These are phyloP conservation scores for Maudiozyma saulgeensis DNA, from an alignment of 805 yeast genomes.

Conservation along the genomic window DNA sequence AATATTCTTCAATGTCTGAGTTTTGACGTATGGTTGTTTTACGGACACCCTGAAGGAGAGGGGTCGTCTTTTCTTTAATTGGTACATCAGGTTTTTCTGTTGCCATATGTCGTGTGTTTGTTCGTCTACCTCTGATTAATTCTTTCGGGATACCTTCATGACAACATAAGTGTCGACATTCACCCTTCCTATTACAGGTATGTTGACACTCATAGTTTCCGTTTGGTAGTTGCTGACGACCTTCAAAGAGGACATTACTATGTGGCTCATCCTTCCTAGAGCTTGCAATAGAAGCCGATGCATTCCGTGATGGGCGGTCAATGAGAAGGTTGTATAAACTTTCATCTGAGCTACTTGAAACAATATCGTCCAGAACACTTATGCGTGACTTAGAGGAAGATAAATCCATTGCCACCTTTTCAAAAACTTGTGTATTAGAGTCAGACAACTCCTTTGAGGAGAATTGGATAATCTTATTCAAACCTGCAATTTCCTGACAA, in stretches of 20 bases:
- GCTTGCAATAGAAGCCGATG: background rate
- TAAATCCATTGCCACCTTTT: background rate
- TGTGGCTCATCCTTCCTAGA: background rate
- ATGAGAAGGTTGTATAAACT: slow-evolving; percentile 16
- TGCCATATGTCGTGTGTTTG: background rate
- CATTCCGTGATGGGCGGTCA: background rate
- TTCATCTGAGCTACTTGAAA: slow-evolving; percentile 12
- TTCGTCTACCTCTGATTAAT: background rate
- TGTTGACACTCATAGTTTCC: slow-evolving; percentile 36
- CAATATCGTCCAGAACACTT: background rate
- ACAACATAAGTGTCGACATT: slow-evolving; percentile 41
- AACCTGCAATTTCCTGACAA: slow-evolving; percentile 34
- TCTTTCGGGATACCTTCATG: slow-evolving; percentile 33
- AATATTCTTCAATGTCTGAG: background rate
- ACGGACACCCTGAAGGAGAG: background rate
- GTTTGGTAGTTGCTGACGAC: slow-evolving; percentile 14
- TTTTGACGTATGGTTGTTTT: background rate
- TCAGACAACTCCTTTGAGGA: background rate
- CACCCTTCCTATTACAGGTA: slow-evolving; percentile 30
- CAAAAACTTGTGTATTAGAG: background rate
- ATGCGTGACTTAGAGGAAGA: background rate
- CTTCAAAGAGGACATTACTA: background rate
- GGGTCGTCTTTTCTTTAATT: background rate
- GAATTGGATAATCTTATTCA: slow-evolving; percentile 6
- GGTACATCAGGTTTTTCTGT: background rate